These are phyloP conservation scores for Staphylotrichum tortipilum DNA, from an alignment of 495 filamentous ascomycete species.

Conservation along the genomic window DNA sequence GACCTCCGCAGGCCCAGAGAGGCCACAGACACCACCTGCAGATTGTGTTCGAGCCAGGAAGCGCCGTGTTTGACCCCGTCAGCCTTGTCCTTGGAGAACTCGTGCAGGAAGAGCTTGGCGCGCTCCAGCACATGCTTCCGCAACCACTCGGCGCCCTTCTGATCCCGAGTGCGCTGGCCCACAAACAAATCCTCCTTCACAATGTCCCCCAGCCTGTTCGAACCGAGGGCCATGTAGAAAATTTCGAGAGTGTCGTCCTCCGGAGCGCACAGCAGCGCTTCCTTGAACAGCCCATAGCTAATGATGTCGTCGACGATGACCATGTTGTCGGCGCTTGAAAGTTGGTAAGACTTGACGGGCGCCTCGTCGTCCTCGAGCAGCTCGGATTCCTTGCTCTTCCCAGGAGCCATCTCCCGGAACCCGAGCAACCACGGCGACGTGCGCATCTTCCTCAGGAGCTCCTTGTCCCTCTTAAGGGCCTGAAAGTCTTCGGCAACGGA, in stretches of 20 bases:
- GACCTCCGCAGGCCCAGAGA: constrained; percentile 66
- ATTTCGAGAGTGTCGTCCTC: constrained; percentile 78
- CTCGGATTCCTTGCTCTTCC: constrained; percentile 36
- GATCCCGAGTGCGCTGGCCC: constrained; percentile 39
- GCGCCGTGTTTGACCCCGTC: constrained; percentile 72
- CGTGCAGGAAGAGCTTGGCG: constrained; percentile 77
- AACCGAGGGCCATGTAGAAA: constrained; percentile 66
- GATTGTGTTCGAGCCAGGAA: constrained; percentile 81
- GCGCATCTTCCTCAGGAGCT: constrained; percentile 66
- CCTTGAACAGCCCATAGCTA: constrained; percentile 75
- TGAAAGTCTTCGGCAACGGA: constrained; percentile 62
- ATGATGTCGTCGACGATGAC: constrained; percentile 82
- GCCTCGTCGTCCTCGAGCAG: constrained; percentile 58
- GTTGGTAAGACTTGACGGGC: constrained; percentile 65
- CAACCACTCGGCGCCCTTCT: constrained; percentile 46
- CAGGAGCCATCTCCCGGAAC: constrained; percentile 58
- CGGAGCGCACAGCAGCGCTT: constrained; percentile 70
- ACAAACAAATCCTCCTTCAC: constrained; percentile 54
- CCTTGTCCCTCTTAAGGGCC: constrained; percentile 65
- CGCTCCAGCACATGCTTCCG: constrained; percentile 77
- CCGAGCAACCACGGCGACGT: constrained; percentile 69
- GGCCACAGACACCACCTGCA: constrained; percentile 66
- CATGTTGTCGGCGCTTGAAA: constrained; percentile 59
- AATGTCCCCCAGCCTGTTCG: constrained; percentile 46
- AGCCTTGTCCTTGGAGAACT: constrained; percentile 47